phyloP scores from a whole-genome alignment of 805 yeast genomes.

The Barnettozyma californica region DNA sequence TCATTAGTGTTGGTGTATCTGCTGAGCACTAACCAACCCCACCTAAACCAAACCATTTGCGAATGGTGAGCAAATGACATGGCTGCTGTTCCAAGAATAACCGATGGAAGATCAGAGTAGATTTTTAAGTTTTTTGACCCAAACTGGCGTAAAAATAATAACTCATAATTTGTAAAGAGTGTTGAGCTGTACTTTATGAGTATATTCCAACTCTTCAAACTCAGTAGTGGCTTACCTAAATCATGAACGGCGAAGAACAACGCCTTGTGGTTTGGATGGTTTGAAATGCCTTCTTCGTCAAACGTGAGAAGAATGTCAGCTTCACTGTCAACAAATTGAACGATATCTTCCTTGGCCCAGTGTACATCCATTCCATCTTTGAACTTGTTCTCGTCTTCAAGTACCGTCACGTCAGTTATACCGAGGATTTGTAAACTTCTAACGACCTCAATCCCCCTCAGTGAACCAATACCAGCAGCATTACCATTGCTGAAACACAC shows the following conservation, averaged over 20 bases:
- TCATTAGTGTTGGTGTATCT: constrained; percentile 77
- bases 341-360: constrained; percentile 55
- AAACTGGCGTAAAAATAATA: not conserved
- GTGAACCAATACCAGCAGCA: constrained; percentile 64
- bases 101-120: constrained; percentile 29
- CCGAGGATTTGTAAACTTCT: constrained; percentile 53
- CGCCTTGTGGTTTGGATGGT: constrained; percentile 82
- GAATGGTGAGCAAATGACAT: constrained; percentile 80
- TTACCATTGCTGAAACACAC: constrained; percentile 77
- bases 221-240: constrained; percentile 17
- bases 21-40: constrained; percentile 77
- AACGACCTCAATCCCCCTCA: constrained; percentile 55
- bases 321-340: constrained; percentile 30
- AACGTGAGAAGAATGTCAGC: constrained; percentile 59
- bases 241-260: constrained; percentile 41
- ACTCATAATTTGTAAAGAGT: constrained; percentile 12
- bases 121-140: constrained; percentile 25
- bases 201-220: constrained; percentile 30
- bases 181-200: constrained; percentile 46
- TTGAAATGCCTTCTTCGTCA: constrained; percentile 77
- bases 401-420: constrained; percentile 34
- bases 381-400: constrained; percentile 43
- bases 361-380: constrained; percentile 61
- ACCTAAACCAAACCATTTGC: constrained; percentile 94
- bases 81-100: constrained; percentile 45